Conservation (phyloP, 2,329 filamentous ascomycete species). For the Beauveria scarabaeidicola region DNA sequence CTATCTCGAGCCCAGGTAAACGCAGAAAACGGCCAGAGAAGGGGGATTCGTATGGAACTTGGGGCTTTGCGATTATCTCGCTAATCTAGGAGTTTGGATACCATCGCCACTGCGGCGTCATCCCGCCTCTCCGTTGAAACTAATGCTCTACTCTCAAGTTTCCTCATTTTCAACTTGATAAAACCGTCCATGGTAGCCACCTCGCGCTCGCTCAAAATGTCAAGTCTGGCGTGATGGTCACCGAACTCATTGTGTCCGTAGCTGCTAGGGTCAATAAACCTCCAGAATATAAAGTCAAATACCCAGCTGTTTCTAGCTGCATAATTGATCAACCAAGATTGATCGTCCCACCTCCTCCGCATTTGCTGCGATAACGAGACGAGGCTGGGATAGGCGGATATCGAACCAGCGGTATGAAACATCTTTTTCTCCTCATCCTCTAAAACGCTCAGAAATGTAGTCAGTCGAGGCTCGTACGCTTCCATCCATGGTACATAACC, state of each 20-base stretch:
- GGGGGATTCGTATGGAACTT: no score
- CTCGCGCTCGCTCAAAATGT: conserved; percentile 17
- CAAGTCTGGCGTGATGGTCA: conserved; percentile 16
- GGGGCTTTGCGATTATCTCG: not conserved
- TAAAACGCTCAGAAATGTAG: conserved; percentile 26
- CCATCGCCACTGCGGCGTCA: not conserved
- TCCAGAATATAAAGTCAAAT: conserved; percentile 31
- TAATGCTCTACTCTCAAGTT: conserved; percentile 6
- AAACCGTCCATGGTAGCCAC: conserved; percentile 18
- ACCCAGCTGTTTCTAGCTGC: conserved; percentile 29
- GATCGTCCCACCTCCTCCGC: conserved; percentile 27
- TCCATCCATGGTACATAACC: conserved; percentile 23
- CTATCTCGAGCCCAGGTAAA: no score
- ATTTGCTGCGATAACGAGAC: conserved; percentile 22
- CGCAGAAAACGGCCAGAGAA: no score
- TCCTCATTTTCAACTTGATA: conserved; percentile 16
- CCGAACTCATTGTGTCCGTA: conserved; percentile 21
- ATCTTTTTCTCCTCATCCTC: conserved; percentile 22
- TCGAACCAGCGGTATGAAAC: not conserved
- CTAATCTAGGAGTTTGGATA: not conserved
- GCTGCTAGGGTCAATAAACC: conserved; percentile 25
- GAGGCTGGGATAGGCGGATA: not conserved
- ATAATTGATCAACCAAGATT: conserved; percentile 26
- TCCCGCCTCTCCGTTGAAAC: conserved; percentile 9
- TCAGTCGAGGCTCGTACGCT: conserved; percentile 23